Conservation (phyloP, 495 filamentous ascomycete species). For the Podospora fimiseda region DNA sequence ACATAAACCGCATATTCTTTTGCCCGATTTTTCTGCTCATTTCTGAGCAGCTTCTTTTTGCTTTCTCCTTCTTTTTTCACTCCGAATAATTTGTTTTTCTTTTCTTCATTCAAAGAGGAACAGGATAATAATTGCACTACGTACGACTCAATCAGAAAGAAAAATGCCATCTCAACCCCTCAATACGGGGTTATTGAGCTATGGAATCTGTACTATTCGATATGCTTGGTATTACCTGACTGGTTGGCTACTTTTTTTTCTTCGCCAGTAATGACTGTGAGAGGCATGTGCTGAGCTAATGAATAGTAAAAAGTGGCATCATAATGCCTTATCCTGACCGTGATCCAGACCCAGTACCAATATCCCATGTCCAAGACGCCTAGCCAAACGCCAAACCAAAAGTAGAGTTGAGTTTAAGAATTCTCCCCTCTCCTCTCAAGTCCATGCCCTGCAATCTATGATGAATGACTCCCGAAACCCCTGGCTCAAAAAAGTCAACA, state of each 20-base stretch:
- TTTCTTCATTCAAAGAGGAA: too few species aligned
- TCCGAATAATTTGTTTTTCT: too few species aligned
- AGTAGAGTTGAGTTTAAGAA: conserved; percentile 4
- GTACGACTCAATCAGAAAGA: too few species aligned
- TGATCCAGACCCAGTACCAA: conserved; percentile 6
- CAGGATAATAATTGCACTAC: too few species aligned
- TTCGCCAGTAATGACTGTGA: neutral
- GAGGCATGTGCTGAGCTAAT: neutral
- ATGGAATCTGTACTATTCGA: neutral
- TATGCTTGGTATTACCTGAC: neutral
- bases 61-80: too few species aligned
- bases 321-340: neutral
- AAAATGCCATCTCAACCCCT: neutral
- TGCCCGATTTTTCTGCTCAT: too few species aligned
- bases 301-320: neutral
- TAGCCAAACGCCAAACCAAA: conserved; percentile 10
- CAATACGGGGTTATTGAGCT: neutral
- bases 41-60: too few species aligned
- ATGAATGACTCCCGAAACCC: neutral
- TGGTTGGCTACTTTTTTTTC: neutral
- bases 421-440: neutral
- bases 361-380: neutral
- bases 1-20: too few species aligned
- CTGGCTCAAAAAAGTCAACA: neutral
- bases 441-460: neutral